These are phyloP conservation scores for Neopestalotiopsis rosae DNA, from an alignment of 2,329 filamentous ascomycete species.

Conservation along the genomic window DNA sequence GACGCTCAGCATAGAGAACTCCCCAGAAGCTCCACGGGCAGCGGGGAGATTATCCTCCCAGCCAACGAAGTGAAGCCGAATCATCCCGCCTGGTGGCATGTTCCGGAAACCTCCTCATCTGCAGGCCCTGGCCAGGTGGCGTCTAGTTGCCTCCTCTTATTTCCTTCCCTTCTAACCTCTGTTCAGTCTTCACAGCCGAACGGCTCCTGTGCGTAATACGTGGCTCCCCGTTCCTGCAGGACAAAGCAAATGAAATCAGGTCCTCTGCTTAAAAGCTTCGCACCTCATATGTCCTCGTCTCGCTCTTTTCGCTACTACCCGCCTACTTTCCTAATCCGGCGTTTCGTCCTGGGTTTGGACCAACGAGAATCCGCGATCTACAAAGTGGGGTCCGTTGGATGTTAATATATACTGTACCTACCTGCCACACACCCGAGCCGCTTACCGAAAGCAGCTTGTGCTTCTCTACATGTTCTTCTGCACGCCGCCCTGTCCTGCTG, in stretches of 20 bases:
- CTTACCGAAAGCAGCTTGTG: slow-evolving; percentile 10
- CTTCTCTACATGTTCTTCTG: not conserved
- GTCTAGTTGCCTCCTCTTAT: no score
- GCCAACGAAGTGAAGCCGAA: not conserved
- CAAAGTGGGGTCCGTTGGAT: slow-evolving; percentile 2
- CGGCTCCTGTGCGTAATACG: not conserved
- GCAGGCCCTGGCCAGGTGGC: not conserved
- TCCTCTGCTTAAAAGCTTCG: not conserved
- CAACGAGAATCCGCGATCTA: not conserved
- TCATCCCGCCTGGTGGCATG: not conserved
- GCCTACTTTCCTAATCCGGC: slow-evolving; percentile 16
- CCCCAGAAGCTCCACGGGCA: not conserved
- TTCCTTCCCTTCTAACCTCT: not conserved
- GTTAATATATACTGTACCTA: not conserved
- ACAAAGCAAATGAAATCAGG: not conserved
- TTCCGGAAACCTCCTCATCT: not conserved
- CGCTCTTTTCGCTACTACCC: slow-evolving; percentile 9
- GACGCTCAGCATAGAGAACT: not conserved
- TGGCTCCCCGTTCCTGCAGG: not conserved
- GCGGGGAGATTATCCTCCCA: not conserved
- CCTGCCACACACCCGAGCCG: slow-evolving; percentile 5
- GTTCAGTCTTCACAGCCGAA: not conserved
- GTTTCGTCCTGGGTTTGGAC: slow-evolving; percentile 9
- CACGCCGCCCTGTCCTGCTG: not conserved
- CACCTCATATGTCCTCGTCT: not conserved